Evolutionary conservation across 352 stramenopile genomes (phyloP).

Genomic region (Globisporangium okanoganense): DNA sequence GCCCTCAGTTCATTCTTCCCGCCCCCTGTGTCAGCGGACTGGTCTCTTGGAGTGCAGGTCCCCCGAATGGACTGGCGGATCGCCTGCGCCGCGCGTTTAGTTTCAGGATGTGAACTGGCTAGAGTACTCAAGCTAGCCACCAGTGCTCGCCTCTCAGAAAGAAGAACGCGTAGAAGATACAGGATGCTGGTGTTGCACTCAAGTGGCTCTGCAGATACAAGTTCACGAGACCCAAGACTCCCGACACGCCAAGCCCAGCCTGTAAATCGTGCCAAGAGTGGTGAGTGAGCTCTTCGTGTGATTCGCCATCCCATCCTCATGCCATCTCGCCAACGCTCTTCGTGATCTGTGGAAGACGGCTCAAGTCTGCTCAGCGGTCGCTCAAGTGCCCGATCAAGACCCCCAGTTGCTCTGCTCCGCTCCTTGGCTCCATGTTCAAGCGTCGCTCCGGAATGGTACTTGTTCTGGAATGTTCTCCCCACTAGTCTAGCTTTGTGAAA

Average conservation of each 20-base stretch:
- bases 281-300: not conserved
- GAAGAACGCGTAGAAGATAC: not conserved
- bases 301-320: not conserved
- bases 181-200: conserved; percentile 5
- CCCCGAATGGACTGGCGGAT: not conserved
- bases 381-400: too few species aligned
- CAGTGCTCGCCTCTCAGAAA: not conserved
- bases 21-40: not conserved
- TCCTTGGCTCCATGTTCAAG: not conserved
- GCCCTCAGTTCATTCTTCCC: not conserved
- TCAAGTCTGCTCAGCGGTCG: too few species aligned
- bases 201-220: conserved; percentile 6
- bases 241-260: not conserved
- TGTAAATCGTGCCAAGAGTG: not conserved
- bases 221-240: not conserved
- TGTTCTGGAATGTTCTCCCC: not conserved
- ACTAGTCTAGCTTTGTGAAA: not conserved
- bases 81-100: not conserved
- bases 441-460: not conserved
- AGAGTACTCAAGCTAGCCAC: not conserved
- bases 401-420: not conserved
- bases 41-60: conserved; percentile 6
- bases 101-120: not conserved
- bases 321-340: not conserved
- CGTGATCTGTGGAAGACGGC: not conserved